Percentiles rank a stretch among this genome's conserved stretches.
phyloP scores from a whole-genome alignment of 2,329 filamentous ascomycete genomes.

The Xylaria hypoxylon region DNA sequence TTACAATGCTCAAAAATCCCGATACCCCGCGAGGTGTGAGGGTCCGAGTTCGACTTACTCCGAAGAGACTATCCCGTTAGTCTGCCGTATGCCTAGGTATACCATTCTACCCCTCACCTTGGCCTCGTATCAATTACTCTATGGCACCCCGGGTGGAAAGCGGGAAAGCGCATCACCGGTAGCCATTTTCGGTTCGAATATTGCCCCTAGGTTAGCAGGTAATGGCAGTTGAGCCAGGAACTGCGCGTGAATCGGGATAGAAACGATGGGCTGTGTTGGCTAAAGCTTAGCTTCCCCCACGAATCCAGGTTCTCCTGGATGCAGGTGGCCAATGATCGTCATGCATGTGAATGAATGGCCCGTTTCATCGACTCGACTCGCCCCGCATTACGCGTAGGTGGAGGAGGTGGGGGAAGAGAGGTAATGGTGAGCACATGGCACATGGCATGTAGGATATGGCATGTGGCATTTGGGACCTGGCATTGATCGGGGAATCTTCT shows the following conservation, averaged over 20 bases:
- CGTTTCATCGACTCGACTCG: background rate
- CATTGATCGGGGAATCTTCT: too few species aligned
- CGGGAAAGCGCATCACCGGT: too few species aligned
- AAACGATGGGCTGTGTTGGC: background rate
- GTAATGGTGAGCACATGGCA: too few species aligned
- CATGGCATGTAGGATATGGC: too few species aligned
- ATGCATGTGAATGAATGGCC: background rate
- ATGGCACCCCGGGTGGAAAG: background rate
- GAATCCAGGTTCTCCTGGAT: background rate
- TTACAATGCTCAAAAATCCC: background rate
- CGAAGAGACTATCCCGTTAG: background rate
- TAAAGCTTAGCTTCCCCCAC: constrained; percentile 13
- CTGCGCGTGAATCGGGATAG: background rate
- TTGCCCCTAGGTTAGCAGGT: too few species aligned
- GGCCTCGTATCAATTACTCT: background rate
- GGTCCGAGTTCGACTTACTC: background rate
- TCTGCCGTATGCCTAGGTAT: background rate
- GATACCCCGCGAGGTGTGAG: background rate
- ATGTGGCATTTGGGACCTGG: too few species aligned
- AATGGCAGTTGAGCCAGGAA: too few species aligned
- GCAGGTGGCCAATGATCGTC: background rate
- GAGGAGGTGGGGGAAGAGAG: too few species aligned
- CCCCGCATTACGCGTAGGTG: constrained; percentile 9
- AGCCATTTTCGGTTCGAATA: too few species aligned
- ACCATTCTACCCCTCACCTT: constrained; percentile 21